Base-by-base conservation (phyloP, 192 early-diverging fungal species). In the Entomortierella lignicola region DNA sequence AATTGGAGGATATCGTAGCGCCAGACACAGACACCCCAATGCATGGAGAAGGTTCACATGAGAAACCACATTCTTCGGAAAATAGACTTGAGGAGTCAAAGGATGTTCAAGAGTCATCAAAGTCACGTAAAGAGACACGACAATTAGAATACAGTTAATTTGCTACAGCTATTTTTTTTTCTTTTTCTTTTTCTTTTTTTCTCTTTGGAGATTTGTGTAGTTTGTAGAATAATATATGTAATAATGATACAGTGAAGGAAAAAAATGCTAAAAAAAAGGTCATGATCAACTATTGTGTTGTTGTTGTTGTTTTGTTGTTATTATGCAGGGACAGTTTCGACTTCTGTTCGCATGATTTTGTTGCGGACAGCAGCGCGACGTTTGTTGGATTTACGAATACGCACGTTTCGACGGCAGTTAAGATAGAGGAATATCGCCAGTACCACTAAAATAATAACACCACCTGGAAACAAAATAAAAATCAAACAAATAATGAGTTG, bases 241-340 rank as follows among this genome's bases (percentile, higher is more conserved):
- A 42, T 42, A 42, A 42, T 42, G 13, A 42, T 42, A 42, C 39
- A 42, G 26, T 30, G 27, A 26, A 50, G 18, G 23, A 23, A 25
- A 42, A 42, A 42, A 42, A 42, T 42, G 6, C 39, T 42, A 42
- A 42, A 42, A 13, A 13, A 42, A 42, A 42, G 39, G 39, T 20
- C 4, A 47, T 4, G 44, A 47, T 15, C 4, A 47, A 12, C 8
- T 20, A 47, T 15, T 20, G 15, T 20, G 34, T 37, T 20, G 15
- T 47, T 20, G 17, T 29, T 51, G 34, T 37, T 65, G 44, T 20
- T n/a, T n/a, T 20, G 44, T 15, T 20, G 20, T 29, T 51, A n/a
- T n/a, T 65, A 79, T 6, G 74, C 74, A 21, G 74, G 74, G 7
- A 79, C 74, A 17, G 74, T 79, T 21, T 79, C 74, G 6, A 79